Evolutionary conservation across 2,329 filamentous ascomycete genomes (phyloP), one percentile per base, ranked within the genome.

Genomic region (Madurella mycetomatis): DNA sequence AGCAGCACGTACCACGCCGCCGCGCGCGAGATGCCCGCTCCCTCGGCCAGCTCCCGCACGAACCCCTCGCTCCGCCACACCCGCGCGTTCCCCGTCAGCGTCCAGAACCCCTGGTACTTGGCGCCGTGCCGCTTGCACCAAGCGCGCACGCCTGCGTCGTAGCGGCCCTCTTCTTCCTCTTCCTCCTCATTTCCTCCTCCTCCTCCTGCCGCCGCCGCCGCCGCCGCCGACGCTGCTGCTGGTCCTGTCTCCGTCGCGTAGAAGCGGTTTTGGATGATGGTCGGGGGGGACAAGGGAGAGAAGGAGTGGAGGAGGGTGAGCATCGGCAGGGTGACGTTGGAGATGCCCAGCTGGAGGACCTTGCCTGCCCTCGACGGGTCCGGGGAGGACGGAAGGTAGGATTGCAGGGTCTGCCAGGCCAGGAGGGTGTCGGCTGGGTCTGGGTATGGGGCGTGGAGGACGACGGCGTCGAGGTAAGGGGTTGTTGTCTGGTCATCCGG

Each of bases 191-290:
- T 7, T 4, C 25, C 25, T 25, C 4, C 7, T 25, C 4, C 25
- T 25, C 3, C 7, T 25, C 4, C 25, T 25, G 25, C 25, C 7
- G 25, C 25, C 7, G 25, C 25, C 7, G 25, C 25, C 7, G 25
- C 25, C 7, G 25, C 25, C 7, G 25, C 25, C 7, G 25, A 3
- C 7, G 25, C 25, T 25, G 25, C 25, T 25, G 25, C 25, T 25
- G 25, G 25, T 25, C 25, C 25, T 3, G 25, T 25, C 7, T 7
- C 25, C 25, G 3, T 25, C 1, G 72, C 69, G 64, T 85, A 81
- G 70, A 94, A 90, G 1, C 87, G 80, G 65, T 94, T 92, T 71
- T 94, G 89, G 5, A 92, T 84, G 1, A 91, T 78, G 1, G 79
- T 74, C 0, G 81, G 82, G 15, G 41, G 30, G 1, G 18, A 9